Base-by-base conservation (phyloP, 202 grass and related monocot genomes). In the Zoysia matrella region DNA sequence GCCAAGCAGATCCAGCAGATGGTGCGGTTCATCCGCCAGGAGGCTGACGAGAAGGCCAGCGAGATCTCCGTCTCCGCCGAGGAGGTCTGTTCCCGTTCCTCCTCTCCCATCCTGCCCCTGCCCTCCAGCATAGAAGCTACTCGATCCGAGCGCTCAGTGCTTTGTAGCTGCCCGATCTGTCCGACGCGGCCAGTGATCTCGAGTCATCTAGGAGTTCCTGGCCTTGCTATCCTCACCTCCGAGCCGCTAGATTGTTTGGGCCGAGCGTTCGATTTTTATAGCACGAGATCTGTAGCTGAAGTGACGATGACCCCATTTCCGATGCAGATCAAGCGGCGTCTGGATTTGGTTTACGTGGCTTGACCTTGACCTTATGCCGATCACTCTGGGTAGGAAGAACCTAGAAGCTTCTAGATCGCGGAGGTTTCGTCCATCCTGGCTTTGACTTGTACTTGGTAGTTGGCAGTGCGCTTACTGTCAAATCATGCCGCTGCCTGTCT, bases 11-110 rank as follows among this genome's bases (percentile, higher is more conserved):
- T 22, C 22, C 22, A 22, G 22, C 22, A 22, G 22, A 22, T 22
- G 22, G 22, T 22, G 22, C 22, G 22, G 22, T 22, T 22, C 22
- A 22, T 22, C 22, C 22, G 93, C 90, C 95, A 98, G 88, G 95
- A 98, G 80, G 95, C 92, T 15, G 92, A 98, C 52, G 95, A 98
- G 90, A 98, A 98, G 90, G 90, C 95, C 82, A 89, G 86, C 88
- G 95, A 98, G 88, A 95, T 98, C 90, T 93, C 92, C 73, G 91
- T 93, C 82, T 91, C 95, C 47, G 92, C 95, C 47, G 95, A 98
- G 86, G 95, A 98, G 95, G 95, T 98, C 47, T 77, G 75, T 51
- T 74, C 8, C 50, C 6, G 1, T 65, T 15, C 16, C 69, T 74
- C 6, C 45, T 4, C 1, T 60, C 10, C 39, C 64, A 8, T 18